Evolutionary conservation across 345 rosid genomes (phyloP).

Genomic region (Populus tremula): DNA sequence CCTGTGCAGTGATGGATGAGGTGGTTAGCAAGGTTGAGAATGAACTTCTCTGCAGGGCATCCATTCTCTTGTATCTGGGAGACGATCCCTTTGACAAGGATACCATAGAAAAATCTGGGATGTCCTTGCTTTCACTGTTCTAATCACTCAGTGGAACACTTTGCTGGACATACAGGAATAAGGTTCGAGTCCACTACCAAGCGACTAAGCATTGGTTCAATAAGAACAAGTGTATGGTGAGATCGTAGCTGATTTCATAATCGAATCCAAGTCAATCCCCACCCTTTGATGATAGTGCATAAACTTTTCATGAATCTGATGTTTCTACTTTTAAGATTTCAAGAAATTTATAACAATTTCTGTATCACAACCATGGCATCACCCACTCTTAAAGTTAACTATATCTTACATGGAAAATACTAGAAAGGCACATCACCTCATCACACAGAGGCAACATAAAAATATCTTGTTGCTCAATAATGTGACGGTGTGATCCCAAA

Average conservation of each 20-base stretch:
- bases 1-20: conserved; percentile 41
- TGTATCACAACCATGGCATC: neutral
- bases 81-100: conserved; percentile 48
- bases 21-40: conserved; percentile 42
- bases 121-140: conserved; percentile 45
- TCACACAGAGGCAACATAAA: conserved; percentile 42
- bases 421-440: conserved; percentile 20
- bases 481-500: conserved; percentile 27
- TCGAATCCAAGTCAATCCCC: conserved; percentile 10
- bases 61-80: conserved; percentile 44
- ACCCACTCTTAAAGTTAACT: conserved; percentile 3
- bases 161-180: conserved; percentile 15
- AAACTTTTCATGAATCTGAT: neutral
- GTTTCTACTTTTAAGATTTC: conserved; percentile 1
- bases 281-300: neutral
- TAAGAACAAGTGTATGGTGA: conserved; percentile 9
- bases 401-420: neutral
- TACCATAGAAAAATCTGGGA: conserved; percentile 45
- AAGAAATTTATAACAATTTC: neutral
- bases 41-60: conserved; percentile 56
- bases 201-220: conserved; percentile 5
- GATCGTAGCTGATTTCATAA: conserved; percentile 15
- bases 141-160: conserved; percentile 7
- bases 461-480: conserved; percentile 30
- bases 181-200: conserved; percentile 3